Evolutionary conservation across 306 rosid genomes (phyloP).

Genomic region (Prosopis cineraria): DNA sequence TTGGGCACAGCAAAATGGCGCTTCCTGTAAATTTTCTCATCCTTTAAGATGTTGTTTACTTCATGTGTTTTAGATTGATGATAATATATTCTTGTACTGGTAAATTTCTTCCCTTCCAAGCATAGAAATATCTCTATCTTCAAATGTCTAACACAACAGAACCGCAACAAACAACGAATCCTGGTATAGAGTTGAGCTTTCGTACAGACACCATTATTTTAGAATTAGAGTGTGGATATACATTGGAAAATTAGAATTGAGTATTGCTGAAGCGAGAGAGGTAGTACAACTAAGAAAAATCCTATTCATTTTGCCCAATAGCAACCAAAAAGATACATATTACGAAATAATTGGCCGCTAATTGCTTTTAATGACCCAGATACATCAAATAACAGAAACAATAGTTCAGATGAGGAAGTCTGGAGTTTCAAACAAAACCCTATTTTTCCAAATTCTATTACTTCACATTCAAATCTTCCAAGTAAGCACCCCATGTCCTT

Average conservation of each 20-base stretch:
- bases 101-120: neutral
- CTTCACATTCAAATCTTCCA: constrained; percentile 5
- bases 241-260: neutral
- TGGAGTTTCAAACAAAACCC: constrained; percentile 29
- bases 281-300: neutral
- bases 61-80: neutral
- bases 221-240: neutral
- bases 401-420: constrained; percentile 12
- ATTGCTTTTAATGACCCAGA: neutral
- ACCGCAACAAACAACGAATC: neutral
- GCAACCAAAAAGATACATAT: constrained; percentile 1
- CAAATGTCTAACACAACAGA: neutral
- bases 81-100: neutral
- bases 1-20: neutral
- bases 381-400: neutral
- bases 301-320: neutral
- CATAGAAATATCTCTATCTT: neutral
- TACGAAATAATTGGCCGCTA: neutral
- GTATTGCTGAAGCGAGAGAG: neutral
- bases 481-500: neutral
- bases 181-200: neutral
- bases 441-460: constrained; percentile 9
- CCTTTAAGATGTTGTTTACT: neutral
- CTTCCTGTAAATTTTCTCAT: neutral
- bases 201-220: neutral